A percentile compares a stretch with the other conserved stretches of the same genome.
Evolutionary conservation across 768 basidiomycete species (phyloP).

Genomic region (Stropharia rugosoannulata): DNA sequence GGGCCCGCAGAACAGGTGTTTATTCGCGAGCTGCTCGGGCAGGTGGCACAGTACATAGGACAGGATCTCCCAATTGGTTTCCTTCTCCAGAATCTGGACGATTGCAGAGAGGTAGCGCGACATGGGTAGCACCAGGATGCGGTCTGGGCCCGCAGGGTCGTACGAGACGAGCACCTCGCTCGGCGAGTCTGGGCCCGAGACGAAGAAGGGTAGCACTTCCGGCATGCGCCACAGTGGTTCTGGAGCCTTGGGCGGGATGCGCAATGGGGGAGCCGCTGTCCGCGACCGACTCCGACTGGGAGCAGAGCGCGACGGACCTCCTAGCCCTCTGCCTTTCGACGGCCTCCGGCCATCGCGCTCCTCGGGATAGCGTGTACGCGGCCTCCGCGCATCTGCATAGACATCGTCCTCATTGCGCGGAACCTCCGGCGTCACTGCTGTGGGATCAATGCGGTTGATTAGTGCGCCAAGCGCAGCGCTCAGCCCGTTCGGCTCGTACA

Average conservation of each 20-base stretch:
- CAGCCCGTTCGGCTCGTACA: conserved; percentile 57
- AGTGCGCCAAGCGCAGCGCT: conserved; percentile 59
- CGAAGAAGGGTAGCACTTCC: conserved; percentile 58
- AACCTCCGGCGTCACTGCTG: not conserved
- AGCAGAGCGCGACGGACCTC: conserved; percentile 41
- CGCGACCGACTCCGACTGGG: conserved; percentile 66
- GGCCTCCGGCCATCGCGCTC: conserved; percentile 51
- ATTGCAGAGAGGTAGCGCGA: conserved; percentile 72
- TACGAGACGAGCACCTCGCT: conserved; percentile 71
- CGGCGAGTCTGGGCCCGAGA: conserved; percentile 55
- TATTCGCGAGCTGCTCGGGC: conserved; percentile 89
- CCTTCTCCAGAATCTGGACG: conserved; percentile 64
- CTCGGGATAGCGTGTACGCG: conserved; percentile 47
- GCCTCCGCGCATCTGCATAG: conserved; percentile 34
- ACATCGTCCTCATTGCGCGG: conserved; percentile 7
- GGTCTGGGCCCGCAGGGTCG: conserved; percentile 47
- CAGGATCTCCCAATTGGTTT: conserved; percentile 89
- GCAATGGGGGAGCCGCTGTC: conserved; percentile 32
- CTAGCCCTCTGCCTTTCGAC: conserved; percentile 52
- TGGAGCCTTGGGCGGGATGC: conserved; percentile 33
- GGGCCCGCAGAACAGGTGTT: conserved; percentile 94
- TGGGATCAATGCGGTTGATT: conserved; percentile 45
- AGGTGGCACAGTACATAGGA: conserved; percentile 91
- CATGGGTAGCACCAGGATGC: conserved; percentile 58
- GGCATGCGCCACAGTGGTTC: conserved; percentile 69